These are phyloP conservation scores for Aspergillus clavatus DNA, from an alignment of 2,329 filamentous ascomycete species.

Conservation along the genomic window DNA sequence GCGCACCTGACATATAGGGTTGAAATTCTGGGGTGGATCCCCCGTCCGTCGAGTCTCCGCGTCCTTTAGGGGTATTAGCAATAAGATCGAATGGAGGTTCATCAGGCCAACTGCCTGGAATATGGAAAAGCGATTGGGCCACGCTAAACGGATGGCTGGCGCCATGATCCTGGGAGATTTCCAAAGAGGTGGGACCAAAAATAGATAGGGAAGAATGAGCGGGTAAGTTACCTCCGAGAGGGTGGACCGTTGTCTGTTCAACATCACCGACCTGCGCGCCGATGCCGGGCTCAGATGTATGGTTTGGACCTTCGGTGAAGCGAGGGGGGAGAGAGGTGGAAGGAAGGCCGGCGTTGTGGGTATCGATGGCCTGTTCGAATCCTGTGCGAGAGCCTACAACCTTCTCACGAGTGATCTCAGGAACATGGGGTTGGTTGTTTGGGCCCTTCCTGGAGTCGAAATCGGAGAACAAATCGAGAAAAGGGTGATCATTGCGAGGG, in stretches of 20 bases:
- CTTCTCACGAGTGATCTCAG: too few species aligned
- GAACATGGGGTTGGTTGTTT: too few species aligned
- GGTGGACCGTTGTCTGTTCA: not conserved
- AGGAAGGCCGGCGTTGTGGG: too few species aligned
- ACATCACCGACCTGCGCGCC: not conserved
- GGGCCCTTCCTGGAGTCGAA: too few species aligned
- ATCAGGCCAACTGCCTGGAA: constrained; percentile 5
- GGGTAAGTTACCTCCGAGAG: not conserved
- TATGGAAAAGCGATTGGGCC: not conserved
- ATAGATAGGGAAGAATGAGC: not conserved
- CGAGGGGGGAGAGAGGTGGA: too few species aligned
- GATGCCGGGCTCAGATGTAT: too few species aligned
- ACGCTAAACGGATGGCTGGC: not conserved
- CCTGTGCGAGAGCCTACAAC: too few species aligned
- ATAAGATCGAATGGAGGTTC: not conserved
- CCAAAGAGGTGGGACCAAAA: not conserved
- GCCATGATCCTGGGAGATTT: not conserved
- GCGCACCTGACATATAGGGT: too few species aligned
- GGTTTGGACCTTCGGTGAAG: too few species aligned
- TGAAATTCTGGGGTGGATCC: too few species aligned
- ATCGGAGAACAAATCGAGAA: too few species aligned
- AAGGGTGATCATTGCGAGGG: not conserved
- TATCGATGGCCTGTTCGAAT: too few species aligned
- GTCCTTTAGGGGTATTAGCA: not conserved
- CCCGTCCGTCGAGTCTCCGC: not conserved